phyloP scores from a whole-genome alignment of 192 early-diverging fungal genomes.

The Backusella australiensis region DNA sequence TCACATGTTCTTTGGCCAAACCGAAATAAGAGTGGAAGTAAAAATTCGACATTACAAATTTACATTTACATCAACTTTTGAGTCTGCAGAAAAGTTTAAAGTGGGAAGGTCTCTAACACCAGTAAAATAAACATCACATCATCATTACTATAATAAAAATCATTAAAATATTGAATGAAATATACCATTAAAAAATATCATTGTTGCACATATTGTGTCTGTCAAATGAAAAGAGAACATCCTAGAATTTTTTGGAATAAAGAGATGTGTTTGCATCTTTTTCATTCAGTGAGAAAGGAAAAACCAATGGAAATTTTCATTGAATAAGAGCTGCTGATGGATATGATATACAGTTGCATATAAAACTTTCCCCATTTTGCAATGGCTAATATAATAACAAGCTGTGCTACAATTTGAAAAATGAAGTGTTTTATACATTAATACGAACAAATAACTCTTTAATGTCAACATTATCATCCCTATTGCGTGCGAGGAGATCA shows the following conservation, averaged over 20 bases:
- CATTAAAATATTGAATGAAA: neutral
- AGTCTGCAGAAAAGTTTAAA: neutral
- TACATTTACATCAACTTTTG: conserved; percentile 1
- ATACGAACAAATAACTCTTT: too few relatives aligned
- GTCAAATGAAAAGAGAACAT: neutral
- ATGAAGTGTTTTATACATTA: too few relatives aligned
- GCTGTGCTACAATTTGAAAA: neutral
- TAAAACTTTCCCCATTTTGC: neutral
- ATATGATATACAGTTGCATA: neutral
- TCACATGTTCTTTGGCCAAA: conserved; percentile 13
- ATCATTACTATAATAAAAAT: neutral
- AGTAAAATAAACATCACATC: neutral
- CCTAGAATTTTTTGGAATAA: neutral
- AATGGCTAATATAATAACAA: neutral
- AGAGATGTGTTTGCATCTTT: neutral
- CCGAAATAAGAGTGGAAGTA: neutral
- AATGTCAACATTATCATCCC: too few relatives aligned
- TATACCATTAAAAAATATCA: neutral
- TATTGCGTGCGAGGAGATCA: neutral
- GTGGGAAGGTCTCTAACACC: neutral
- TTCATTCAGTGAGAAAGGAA: neutral
- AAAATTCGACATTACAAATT: conserved; percentile 5
- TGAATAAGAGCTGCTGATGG: too few relatives aligned
- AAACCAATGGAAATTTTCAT: neutral
- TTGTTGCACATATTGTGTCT: neutral